Percentiles rank a stretch among this genome's conserved stretches.
These are phyloP conservation scores for Fomitopsis schrenkii DNA, from an alignment of 1,284 basidiomycete species.

Conservation along the genomic window DNA sequence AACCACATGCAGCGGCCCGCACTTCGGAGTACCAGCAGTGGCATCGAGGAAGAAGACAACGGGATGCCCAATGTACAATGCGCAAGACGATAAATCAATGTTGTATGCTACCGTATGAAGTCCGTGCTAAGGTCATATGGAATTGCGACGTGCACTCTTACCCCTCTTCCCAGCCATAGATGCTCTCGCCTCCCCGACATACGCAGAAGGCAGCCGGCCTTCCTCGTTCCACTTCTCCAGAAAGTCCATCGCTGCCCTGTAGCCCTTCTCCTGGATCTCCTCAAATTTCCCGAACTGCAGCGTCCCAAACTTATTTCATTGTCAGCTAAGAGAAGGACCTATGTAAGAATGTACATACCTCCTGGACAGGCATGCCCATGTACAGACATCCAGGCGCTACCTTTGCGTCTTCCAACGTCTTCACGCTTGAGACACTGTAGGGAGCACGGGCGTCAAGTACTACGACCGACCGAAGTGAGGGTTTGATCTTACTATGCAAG, in stretches of 20 bases:
- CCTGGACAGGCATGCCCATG: conserved; percentile 93
- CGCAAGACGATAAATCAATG: background rate
- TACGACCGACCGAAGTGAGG: background rate
- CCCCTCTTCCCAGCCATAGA: conserved; percentile 55
- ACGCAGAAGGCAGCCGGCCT: conserved; percentile 71
- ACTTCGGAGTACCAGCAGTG: too few species aligned
- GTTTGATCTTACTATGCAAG: conserved; percentile 79
- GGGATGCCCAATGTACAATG: too few species aligned
- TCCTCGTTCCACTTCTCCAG: conserved; percentile 81
- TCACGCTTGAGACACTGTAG: conserved; percentile 88
- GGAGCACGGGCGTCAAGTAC: background rate
- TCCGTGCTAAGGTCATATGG: conserved; percentile 35
- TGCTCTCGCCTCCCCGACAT: conserved; percentile 52
- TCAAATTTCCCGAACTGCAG: conserved; percentile 80
- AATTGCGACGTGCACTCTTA: conserved; percentile 72
- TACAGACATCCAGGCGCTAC: conserved; percentile 85
- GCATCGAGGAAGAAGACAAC: too few species aligned
- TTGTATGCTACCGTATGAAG: background rate
- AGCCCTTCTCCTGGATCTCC: conserved; percentile 83
- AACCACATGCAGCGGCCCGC: too few species aligned
- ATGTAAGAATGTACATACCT: conserved; percentile 38
- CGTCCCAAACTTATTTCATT: conserved; percentile 59
- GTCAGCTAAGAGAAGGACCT: background rate
- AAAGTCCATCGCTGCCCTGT: conserved; percentile 69
- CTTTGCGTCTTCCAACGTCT: conserved; percentile 94